Base-by-base conservation (phyloP, 2,329 filamentous ascomycete species). In the Hymenoscyphus albidus region DNA sequence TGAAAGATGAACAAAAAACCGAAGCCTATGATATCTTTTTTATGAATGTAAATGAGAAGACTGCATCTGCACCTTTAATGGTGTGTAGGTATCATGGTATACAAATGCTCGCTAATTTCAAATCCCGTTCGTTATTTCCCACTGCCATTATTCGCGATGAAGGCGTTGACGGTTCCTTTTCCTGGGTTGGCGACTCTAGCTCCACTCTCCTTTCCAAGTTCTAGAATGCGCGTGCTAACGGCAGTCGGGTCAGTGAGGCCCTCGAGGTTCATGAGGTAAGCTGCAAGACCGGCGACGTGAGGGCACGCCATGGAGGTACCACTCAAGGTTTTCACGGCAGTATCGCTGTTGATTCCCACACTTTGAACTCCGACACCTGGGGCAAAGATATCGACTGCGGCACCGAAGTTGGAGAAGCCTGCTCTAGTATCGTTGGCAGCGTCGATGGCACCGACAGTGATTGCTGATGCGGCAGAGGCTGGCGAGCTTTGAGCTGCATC, bases 301-400 rank as follows among this genome's bases (percentile, higher is more conserved):
- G 88, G 88, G 16, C 82, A 83, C 35, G 88, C 87, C 85, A 88
- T 88, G 56, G 81, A 85, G 1, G 87, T 89, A 27, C 86, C 86
- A 18, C 80, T 83, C 71, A 86, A 77, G 6, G 73, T 80, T 68
- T 84, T 78, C 9, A 72, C 80, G 16, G 82, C 78, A 4, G 70
- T 77, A 57, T 76, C 74, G 59, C 73, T 73, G 22, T 74, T 77
- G 62, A 75, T 77, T 77, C 80, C 85, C 10, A 84, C 78, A 64
- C 79, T 82, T 1, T 78, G 72, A 18, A 83, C 78, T 62, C 74
- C 72, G 5, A 76, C 76, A 3, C 83, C 83, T 1, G 83, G 82
- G 1, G 82, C 83, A 56, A 81, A 81, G 67, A 85, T 76, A 65
- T 85, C 82, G 48, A 85, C 78, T 38, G 76, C 57, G 7, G 73